Conservation (phyloP, 2,329 filamentous ascomycete species). For the Apiospora marii region DNA sequence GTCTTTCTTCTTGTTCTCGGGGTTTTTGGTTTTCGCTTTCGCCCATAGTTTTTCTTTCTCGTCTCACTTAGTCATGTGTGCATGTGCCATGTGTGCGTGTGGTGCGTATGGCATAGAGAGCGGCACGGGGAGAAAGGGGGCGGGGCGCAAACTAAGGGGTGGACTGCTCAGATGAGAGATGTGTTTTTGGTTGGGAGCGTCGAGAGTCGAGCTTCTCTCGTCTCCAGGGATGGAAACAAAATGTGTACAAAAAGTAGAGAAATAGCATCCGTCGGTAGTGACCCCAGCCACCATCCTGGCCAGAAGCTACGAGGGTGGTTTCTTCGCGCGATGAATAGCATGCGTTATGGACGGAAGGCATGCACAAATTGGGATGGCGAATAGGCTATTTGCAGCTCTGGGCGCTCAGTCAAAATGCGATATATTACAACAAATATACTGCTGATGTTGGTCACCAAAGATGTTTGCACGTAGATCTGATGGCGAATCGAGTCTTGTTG, state of each 20-base stretch:
- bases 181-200: neutral
- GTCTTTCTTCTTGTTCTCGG: neutral
- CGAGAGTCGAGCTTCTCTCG: neutral
- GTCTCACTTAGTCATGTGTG: neutral
- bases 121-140: neutral
- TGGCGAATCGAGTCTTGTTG: neutral
- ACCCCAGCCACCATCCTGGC: neutral
- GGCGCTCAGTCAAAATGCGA: neutral
- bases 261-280: neutral
- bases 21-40: neutral
- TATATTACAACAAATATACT: neutral
- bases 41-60: neutral
- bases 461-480: neutral
- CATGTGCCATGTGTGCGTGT: neutral
- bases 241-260: neutral
- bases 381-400: conserved; percentile 2
- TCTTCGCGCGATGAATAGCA: neutral
- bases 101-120: neutral
- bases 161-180: neutral
- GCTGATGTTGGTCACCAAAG: neutral
- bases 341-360: neutral
- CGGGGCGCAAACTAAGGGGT: neutral
- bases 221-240: neutral
- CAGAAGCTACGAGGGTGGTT: neutral
- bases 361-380: neutral